Base-by-base conservation (phyloP, 2,329 filamentous ascomycete genomes). In the Fusarium hostae region DNA sequence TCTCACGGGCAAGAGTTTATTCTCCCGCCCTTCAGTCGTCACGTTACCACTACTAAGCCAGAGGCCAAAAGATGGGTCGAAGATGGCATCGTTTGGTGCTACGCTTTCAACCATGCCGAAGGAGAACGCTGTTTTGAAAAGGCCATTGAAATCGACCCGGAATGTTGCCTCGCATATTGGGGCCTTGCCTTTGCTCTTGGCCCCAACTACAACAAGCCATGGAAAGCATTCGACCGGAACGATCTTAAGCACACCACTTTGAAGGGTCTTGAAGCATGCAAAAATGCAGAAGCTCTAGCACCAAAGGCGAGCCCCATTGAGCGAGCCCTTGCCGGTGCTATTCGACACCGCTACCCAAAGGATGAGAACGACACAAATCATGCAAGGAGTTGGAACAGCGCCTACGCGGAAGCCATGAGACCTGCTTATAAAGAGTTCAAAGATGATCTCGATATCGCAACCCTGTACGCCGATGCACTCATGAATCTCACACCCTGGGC, bases 151-250 rank as follows among this genome's bases (percentile, higher is more conserved):
- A 76, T 83, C 43, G 90, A 92, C 70, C 74, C 81, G 0, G 74
- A 79, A 2, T 91, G 88, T 66, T 84, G 86, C 18, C 87, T 92
- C 81, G 89, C 87, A 2, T 86, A 90, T 70, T 92, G 90, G 90
- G 90, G 90, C 0, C 79, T 91, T 6, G 89, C 92, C 0, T 94
- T 91, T 77, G 85, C 90, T 3, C 80, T 91, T 0, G 92, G 92
- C 0, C 92, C 92, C 2, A 94, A 94, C 76, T 89, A 89, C 77
- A 87, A 94, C 81, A 93, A 94, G 75, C 88, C 91, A 0, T 94
- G 92, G 92, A 73, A 66, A 32, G 72, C 71, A 26, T 78, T 76
- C 60, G 75, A 78, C 40, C 44, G 55, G 9, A 66, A 70, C 30
- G 76, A 77, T 20, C 56, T 76, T 2, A 63, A 62, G 32, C 63